Conservation (phyloP, 257 asterid species). For the Solanum corneliomulleri region DNA sequence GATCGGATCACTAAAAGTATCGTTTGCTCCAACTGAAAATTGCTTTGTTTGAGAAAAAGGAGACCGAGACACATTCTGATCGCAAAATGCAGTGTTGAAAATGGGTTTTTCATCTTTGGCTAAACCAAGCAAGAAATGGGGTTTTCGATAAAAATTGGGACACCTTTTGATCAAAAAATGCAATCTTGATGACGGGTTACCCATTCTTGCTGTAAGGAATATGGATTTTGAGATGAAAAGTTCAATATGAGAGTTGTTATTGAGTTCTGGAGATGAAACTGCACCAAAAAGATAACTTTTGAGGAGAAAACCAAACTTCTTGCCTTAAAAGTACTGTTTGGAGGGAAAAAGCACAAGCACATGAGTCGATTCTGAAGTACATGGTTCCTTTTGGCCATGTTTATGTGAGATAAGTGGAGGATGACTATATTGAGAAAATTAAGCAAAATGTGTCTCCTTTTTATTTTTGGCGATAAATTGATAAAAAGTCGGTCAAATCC, state of each 20-base stretch:
- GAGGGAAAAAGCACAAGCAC: not conserved
- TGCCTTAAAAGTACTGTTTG: not conserved
- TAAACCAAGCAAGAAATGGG: conserved; percentile 19
- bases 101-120: not conserved
- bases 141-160: conserved; percentile 9
- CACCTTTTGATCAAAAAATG: not conserved
- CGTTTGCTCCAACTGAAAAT: conserved; percentile 28
- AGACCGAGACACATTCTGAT: not conserved
- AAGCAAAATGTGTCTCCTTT: too few relatives aligned
- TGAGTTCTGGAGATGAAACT: not conserved
- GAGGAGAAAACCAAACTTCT: not conserved
- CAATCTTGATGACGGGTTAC: not conserved
- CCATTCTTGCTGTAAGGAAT: conserved; percentile 19
- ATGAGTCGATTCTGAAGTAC: not conserved
- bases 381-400: not conserved
- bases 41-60: conserved; percentile 18
- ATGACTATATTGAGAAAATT: not conserved
- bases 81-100: not conserved
- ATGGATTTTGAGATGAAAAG: conserved; percentile 13
- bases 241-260: not conserved
- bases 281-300: not conserved
- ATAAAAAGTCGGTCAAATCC: too few relatives aligned
- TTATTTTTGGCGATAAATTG: too few relatives aligned
- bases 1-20: conserved; percentile 4
- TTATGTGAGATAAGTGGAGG: not conserved